These are phyloP conservation scores for Saccharum spontaneum DNA, from an alignment of 176 grass and related monocot species.

Conservation along the genomic window DNA sequence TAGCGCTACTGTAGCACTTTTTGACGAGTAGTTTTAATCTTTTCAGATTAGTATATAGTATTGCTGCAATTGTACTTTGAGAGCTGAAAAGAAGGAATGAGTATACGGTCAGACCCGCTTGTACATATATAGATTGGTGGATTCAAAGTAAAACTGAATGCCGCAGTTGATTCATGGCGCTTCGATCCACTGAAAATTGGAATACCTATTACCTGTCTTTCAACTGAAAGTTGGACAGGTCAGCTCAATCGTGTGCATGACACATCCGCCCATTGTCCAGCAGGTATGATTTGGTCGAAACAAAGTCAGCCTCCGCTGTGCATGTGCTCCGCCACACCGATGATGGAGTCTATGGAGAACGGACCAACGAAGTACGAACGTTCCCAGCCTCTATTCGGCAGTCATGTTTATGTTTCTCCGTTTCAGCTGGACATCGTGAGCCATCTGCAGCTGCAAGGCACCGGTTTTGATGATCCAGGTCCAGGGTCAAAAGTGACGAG, in stretches of 20 bases:
- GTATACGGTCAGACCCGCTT: neutral
- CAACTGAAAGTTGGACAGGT: neutral
- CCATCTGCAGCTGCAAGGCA: neutral
- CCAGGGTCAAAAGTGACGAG: slow-evolving; percentile 5
- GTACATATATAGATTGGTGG: neutral
- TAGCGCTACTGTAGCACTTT: slow-evolving; percentile 22
- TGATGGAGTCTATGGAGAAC: neutral
- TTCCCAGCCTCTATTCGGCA: neutral
- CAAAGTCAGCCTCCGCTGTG: slow-evolving; percentile 4
- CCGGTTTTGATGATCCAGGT: neutral
- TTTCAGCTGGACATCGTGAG: neutral
- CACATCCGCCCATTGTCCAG: neutral
- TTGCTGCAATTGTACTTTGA: neutral
- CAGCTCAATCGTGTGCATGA: neutral
- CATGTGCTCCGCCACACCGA: neutral
- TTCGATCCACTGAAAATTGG: neutral
- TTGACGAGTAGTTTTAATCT: neutral
- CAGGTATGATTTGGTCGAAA: neutral
- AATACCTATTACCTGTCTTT: neutral
- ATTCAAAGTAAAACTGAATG: slow-evolving; percentile 31
- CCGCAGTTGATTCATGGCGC: neutral
- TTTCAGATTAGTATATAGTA: neutral
- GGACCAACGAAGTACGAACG: neutral
- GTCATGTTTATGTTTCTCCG: neutral
- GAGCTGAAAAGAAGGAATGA: neutral